Percentiles rank a stretch among this genome's conserved stretches.
Evolutionary conservation across 2,329 filamentous ascomycete genomes (phyloP).

Genomic region (Falciphora oryzae): DNA sequence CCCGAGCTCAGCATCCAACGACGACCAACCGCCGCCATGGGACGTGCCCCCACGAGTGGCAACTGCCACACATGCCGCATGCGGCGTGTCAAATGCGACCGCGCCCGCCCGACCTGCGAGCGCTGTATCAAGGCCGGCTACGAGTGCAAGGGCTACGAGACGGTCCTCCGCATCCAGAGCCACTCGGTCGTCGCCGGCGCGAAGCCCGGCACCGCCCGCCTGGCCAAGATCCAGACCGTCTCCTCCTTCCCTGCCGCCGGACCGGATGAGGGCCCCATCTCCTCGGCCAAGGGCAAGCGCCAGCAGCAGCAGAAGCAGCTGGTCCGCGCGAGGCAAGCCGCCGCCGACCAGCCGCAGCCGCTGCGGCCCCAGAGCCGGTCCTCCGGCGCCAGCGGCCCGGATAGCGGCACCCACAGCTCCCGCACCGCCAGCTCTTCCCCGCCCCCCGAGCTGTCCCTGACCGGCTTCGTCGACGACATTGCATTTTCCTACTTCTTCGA

Average conservation of each 20-base stretch:
- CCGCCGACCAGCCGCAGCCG: not conserved
- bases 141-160: conserved; percentile 21
- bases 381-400: not conserved
- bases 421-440: conserved; percentile 1
- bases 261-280: not conserved
- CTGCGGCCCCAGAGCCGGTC: not conserved
- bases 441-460: conserved; percentile 17
- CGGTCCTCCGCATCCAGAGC: conserved; percentile 22
- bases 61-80: conserved; percentile 24
- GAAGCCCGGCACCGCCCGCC: conserved; percentile 18
- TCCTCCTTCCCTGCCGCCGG: conserved; percentile 15
- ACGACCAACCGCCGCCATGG: conserved; percentile 15
- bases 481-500: conserved; percentile 23
- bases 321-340: conserved; percentile 1
- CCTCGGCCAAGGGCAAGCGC: conserved; percentile 3
- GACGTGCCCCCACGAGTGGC: conserved; percentile 22
- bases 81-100: conserved; percentile 23
- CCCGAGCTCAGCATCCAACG: not conserved
- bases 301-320: conserved; percentile 8
- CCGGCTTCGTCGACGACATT: conserved; percentile 22
- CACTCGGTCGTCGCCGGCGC: conserved; percentile 20
- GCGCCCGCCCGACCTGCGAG: conserved; percentile 19
- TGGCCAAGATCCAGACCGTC: conserved; percentile 18
- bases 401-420: not conserved
- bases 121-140: conserved; percentile 20